These are phyloP conservation scores for Albugo laibachii DNA, from an alignment of 352 stramenopile genomes.

Conservation along the genomic window DNA sequence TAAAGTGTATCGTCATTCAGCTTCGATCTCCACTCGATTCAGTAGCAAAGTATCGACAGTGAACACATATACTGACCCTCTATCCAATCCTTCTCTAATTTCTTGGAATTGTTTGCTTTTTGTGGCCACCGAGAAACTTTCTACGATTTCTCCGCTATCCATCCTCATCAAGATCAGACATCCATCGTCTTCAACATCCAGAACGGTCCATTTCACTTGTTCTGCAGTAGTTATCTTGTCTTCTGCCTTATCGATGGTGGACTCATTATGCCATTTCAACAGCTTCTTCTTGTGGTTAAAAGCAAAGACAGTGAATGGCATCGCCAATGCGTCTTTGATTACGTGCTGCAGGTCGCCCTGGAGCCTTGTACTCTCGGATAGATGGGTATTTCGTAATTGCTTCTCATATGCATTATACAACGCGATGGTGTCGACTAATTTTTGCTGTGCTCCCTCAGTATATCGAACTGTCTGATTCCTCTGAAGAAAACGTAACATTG, in stretches of 20 bases:
- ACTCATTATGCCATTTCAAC: slow-evolving; percentile 74
- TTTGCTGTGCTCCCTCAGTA: slow-evolving; percentile 59
- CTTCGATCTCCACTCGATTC: slow-evolving; percentile 1
- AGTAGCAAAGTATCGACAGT: background rate
- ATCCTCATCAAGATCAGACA: slow-evolving; percentile 53
- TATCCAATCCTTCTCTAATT: slow-evolving; percentile 22
- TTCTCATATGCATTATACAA: slow-evolving; percentile 47
- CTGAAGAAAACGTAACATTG: slow-evolving; percentile 53
- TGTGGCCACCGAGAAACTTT: slow-evolving; percentile 38
- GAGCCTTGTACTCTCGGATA: slow-evolving; percentile 2
- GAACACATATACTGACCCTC: too few species aligned
- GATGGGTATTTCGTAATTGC: slow-evolving; percentile 31
- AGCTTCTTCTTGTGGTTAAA: slow-evolving; percentile 68
- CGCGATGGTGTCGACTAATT: slow-evolving; percentile 45
- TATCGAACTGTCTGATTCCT: slow-evolving; percentile 64
- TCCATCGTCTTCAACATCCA: slow-evolving; percentile 53
- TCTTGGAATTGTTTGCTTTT: slow-evolving; percentile 48
- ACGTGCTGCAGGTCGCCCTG: slow-evolving; percentile 9
- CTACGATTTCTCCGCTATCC: slow-evolving; percentile 37
- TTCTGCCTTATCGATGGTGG: slow-evolving; percentile 7
- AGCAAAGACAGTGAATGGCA: slow-evolving; percentile 66
- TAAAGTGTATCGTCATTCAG: slow-evolving; percentile 1
- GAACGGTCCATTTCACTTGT: slow-evolving; percentile 29
- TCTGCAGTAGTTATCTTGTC: slow-evolving; percentile 5
- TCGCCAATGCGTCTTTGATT: slow-evolving; percentile 61